Evolutionary conservation across 306 rosid genomes (phyloP).

Genomic region (Trifolium repens): DNA sequence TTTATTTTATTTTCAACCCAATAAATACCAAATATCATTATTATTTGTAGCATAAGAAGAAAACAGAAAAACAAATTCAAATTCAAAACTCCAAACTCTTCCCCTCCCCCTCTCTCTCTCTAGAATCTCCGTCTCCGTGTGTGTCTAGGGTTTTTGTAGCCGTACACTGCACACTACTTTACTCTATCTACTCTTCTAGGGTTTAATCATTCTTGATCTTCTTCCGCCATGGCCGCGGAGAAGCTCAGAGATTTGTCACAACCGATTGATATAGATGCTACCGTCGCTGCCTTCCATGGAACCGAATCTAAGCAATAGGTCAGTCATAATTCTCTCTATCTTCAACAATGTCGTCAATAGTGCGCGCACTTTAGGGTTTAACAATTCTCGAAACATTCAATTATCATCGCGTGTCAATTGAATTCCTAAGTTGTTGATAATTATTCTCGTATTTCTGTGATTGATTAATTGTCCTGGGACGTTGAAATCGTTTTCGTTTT

Average conservation of each 20-base stretch:
- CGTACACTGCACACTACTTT: not conserved
- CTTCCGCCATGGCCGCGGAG: conserved; percentile 84
- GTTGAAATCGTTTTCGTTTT: conserved; percentile 8
- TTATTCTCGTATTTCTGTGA: not conserved
- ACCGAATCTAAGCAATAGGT: conserved; percentile 99
- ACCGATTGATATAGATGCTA: conserved; percentile 97
- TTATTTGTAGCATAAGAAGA: not conserved
- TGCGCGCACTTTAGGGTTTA: conserved; percentile 43
- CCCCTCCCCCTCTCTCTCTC: conserved; percentile 41
- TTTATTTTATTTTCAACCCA: not conserved
- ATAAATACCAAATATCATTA: not conserved
- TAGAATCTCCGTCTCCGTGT: conserved; percentile 25
- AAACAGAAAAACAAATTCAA: not conserved
- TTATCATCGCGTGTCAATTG: not conserved
- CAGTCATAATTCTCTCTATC: not conserved
- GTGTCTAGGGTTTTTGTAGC: conserved; percentile 44
- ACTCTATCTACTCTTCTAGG: conserved; percentile 50
- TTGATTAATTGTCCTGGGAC: not conserved
- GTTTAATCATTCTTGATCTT: conserved; percentile 44
- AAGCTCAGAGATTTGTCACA: too few species aligned
- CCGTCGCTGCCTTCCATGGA: conserved; percentile 97
- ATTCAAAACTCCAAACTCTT: conserved; percentile 18
- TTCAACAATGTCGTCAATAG: conserved; percentile 7
- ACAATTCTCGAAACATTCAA: not conserved
- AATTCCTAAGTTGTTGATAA: not conserved